Evolutionary conservation across 2,329 filamentous ascomycete species (phyloP).

Genomic region (Paecilomyces formosus): DNA sequence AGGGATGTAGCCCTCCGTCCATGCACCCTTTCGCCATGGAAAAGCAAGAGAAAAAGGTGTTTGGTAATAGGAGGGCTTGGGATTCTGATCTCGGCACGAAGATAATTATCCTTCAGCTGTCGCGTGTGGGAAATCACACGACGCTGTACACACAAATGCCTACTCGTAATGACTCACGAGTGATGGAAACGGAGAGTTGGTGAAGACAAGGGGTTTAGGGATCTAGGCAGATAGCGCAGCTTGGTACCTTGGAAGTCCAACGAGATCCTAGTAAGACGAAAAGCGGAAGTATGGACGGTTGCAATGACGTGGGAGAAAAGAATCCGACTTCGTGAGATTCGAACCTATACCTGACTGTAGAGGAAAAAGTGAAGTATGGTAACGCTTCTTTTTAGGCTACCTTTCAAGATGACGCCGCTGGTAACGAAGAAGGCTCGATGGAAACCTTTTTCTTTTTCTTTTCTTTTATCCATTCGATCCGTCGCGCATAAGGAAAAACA

Average conservation of each 20-base stretch:
- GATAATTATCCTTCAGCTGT: constrained; percentile 59
- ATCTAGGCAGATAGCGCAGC: not conserved
- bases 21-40: constrained; percentile 39
- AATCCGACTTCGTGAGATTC: not conserved
- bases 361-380: constrained; percentile 1
- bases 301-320: not conserved
- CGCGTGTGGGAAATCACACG: constrained; percentile 50
- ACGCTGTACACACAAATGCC: constrained; percentile 70
- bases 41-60: constrained; percentile 32
- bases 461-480: not conserved
- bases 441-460: not conserved
- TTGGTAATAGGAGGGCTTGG: constrained; percentile 42
- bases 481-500: constrained; percentile 14
- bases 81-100: constrained; percentile 55
- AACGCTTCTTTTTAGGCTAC: constrained; percentile 15
- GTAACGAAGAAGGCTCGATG: not conserved
- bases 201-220: not conserved
- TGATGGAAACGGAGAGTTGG: constrained; percentile 3
- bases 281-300: constrained; percentile 4
- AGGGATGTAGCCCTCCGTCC: constrained; percentile 38
- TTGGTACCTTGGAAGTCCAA: not conserved
- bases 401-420: constrained; percentile 6
- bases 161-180: constrained; percentile 11
- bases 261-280: not conserved
- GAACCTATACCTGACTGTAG: constrained; percentile 9